Evolutionary conservation across 129 eudicot species (phyloP).

Genomic region (Smallanthus sonchifolius): DNA sequence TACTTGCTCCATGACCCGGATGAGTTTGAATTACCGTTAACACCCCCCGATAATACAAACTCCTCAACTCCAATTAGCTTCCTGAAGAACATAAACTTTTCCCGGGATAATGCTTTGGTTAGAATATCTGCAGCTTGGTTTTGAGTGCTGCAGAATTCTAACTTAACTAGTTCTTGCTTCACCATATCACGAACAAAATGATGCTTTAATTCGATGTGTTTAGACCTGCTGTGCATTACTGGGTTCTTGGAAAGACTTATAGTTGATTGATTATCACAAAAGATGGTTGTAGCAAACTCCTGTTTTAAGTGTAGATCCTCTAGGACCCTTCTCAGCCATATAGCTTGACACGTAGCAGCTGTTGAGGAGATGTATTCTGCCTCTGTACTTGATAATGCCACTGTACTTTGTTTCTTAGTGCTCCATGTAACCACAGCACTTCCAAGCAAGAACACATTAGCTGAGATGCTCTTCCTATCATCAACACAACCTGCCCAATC

Average conservation of each 20-base stretch:
- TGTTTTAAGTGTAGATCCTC: not conserved
- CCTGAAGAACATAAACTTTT: not conserved
- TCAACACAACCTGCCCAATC: conserved; percentile 4
- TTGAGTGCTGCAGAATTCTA: not conserved
- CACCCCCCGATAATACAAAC: not conserved
- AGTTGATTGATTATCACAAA: not conserved
- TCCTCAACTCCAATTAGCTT: not conserved
- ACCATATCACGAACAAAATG: not conserved
- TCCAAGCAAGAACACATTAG: not conserved
- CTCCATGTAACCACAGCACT: conserved; percentile 2
- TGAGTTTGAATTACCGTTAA: too few relatives aligned
- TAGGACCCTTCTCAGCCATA: not conserved
- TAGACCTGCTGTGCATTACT: not conserved
- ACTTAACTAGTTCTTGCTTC: not conserved
- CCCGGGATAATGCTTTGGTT: not conserved
- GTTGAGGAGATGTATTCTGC: not conserved
- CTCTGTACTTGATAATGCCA: not conserved
- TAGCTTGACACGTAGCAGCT: not conserved
- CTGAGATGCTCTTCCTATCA: not conserved
- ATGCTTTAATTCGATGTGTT: not conserved
- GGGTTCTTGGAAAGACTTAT: not conserved
- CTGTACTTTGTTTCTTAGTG: conserved; percentile 8
- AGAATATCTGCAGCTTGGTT: not conserved
- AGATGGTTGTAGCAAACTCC: not conserved
- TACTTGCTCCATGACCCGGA: too few relatives aligned